Base-by-base conservation (phyloP, 306 rosid species). In the Fagus sylvatica region DNA sequence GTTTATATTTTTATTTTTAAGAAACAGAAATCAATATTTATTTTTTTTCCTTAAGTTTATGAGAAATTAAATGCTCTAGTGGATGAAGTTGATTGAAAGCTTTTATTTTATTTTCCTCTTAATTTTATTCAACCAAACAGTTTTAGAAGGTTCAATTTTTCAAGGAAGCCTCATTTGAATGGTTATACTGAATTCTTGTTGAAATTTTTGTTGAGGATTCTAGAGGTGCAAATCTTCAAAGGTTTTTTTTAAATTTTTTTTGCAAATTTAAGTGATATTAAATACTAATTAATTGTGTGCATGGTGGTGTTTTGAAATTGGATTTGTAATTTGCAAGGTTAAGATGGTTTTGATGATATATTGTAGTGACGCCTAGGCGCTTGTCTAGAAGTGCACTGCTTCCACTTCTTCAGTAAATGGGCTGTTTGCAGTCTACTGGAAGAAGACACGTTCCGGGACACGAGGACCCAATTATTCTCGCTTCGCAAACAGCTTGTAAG, bases 401-500 rank as follows among this genome's bases (percentile, higher is more conserved):
- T 59, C 56, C 42, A 48, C 37, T 64, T 83, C 85, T 74, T 76
- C 74, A 60, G 74, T 69, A 84, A 89, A 93, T 95, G 99, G 99
- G 99, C 34, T 95, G 99, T 77, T 68, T 87, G 17, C 59, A 75
- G 74, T 91, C 99, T 30, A 93, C 73, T 77, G 87, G 76, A 56
- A 89, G 74, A 40, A 75, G 79, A 57, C 82, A 61, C 46, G 80
- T 49, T 79, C 90, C 81, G 0, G 84, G 82, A 48, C 87, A 95
- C 12, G 93, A 91, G 77, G 89, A 90, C 37, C 90, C 96, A 64
- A 39, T 84, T 9, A 54, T 17, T 43, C 97, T 95, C 40, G 93
- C 99, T 46, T 85, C 97, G 41, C 88, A 95, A 77, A 95, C 99
- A 10, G 84, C 91, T 11, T 95, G 98, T 95, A 83, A 90, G 97